Evolutionary conservation across 208 protist genomes (phyloP).

Genomic region (Trypanosoma cruzi): DNA sequence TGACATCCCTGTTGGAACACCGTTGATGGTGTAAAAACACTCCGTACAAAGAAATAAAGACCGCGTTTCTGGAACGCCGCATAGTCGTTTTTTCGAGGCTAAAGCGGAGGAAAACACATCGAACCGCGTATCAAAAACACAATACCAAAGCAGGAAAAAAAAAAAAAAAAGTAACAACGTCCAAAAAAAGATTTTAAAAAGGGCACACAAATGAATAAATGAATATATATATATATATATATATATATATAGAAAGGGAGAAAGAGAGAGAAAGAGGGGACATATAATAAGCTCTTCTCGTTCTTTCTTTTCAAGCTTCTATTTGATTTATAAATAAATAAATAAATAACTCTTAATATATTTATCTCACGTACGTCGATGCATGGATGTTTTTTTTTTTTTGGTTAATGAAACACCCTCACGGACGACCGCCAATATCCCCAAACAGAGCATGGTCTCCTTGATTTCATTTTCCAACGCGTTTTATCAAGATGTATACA

Average conservation of each 20-base stretch:
- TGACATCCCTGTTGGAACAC: slow-evolving; percentile 7
- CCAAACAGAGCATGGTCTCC: background rate
- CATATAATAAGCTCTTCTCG: background rate
- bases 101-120: background rate
- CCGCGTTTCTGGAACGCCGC: slow-evolving; percentile 9
- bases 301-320: background rate
- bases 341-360: background rate
- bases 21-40: slow-evolving; percentile 8
- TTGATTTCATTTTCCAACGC: slow-evolving; percentile 55
- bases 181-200: background rate
- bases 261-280: slow-evolving; percentile 1
- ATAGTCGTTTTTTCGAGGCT: background rate
- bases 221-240: slow-evolving; percentile 3
- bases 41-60: background rate
- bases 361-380: background rate
- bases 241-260: slow-evolving; percentile 16
- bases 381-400: background rate
- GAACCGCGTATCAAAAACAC: background rate
- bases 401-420: background rate
- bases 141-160: background rate
- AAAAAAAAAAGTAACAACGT: background rate
- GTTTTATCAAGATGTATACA: slow-evolving; percentile 87
- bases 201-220: background rate
- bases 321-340: slow-evolving; percentile 5
- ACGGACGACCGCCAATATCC: background rate